Percentiles rank a stretch among this genome's conserved stretches.
Conservation (phyloP, 2,329 filamentous ascomycete species). For the Diaporthe nobilis region DNA sequence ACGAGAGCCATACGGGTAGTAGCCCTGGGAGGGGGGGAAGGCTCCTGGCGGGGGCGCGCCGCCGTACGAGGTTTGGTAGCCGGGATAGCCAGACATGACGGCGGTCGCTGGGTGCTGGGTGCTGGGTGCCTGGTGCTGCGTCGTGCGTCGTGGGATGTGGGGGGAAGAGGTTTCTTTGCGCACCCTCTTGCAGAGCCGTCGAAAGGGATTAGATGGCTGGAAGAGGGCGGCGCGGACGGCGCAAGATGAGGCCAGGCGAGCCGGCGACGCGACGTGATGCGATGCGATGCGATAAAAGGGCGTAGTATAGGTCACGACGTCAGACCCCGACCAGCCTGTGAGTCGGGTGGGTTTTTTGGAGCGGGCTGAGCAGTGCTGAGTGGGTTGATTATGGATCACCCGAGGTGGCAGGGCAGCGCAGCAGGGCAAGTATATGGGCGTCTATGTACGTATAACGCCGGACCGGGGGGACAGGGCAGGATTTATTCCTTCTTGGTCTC, state of each 20-base stretch:
- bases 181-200: constrained; percentile 35
- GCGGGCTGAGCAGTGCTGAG: constrained; percentile 20
- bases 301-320: constrained; percentile 16
- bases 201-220: constrained; percentile 16
- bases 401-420: neutral
- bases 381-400: constrained; percentile 23
- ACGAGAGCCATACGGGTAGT: constrained; percentile 41
- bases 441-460: neutral
- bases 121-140: neutral
- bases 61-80: constrained; percentile 55
- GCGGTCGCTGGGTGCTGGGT: constrained; percentile 21
- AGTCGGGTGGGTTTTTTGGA: neutral
- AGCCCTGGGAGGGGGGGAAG: constrained; percentile 41
- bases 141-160: neutral
- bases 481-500: neutral
- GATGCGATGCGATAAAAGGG: constrained; percentile 34
- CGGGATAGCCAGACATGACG: constrained; percentile 75
- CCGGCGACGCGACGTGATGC: constrained; percentile 26
- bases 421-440: neutral
- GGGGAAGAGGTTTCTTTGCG: neutral
- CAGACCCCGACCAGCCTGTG: constrained; percentile 2
- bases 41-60: constrained; percentile 39
- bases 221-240: constrained; percentile 12
- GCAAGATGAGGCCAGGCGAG: constrained; percentile 30
- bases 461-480: neutral